Evolutionary conservation across 306 rosid species (phyloP).

Genomic region (Castanea mollissima): DNA sequence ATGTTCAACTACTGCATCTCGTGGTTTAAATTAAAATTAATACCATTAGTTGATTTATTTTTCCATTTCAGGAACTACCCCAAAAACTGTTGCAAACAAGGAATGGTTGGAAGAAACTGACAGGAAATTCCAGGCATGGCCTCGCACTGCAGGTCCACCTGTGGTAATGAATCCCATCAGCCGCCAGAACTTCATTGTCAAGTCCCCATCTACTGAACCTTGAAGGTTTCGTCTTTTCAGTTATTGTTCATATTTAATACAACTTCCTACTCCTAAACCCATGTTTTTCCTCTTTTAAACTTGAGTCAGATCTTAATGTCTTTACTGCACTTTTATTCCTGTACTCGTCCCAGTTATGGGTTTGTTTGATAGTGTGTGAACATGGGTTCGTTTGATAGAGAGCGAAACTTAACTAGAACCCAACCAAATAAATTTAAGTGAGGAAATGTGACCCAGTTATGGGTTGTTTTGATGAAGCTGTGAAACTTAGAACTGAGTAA

Average conservation of each 20-base stretch:
- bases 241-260: not conserved
- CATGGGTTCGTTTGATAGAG: no score
- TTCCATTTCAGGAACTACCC: conserved; percentile 61
- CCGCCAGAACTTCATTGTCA: conserved; percentile 74
- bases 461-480: no score
- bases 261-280: not conserved
- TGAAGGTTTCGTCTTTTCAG: not conserved
- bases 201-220: conserved; percentile 23
- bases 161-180: conserved; percentile 74
- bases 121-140: conserved; percentile 89
- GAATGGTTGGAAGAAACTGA: conserved; percentile 91
- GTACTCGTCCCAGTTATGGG: not conserved
- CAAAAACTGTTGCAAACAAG: conserved; percentile 54
- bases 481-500: no score
- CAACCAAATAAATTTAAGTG: no score
- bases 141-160: conserved; percentile 83
- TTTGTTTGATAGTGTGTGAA: not conserved
- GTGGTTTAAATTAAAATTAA: not conserved
- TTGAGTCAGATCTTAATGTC: not conserved
- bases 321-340: not conserved
- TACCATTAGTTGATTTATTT: not conserved
- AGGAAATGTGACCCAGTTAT: no score
- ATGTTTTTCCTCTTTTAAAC: not conserved
- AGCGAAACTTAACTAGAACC: no score
- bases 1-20: not conserved